phyloP scores from a whole-genome alignment of 1,284 basidiomycete genomes.

The Microbotryum saponariae region DNA sequence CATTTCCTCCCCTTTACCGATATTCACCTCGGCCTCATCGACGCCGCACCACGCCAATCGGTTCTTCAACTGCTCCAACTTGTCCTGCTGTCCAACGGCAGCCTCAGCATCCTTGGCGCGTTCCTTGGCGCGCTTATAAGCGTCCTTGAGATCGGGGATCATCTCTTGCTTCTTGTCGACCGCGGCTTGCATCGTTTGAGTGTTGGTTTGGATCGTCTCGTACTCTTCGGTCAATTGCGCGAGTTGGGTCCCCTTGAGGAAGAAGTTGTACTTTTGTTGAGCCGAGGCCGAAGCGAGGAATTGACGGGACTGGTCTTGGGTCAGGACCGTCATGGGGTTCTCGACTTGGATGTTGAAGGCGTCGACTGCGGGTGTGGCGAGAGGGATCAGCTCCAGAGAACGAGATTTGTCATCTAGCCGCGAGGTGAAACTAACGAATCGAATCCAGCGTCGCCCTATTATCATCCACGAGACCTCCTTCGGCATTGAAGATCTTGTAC shows the following conservation, averaged over 20 bases:
- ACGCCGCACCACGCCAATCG: slow-evolving; percentile 89
- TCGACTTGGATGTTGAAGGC: slow-evolving; percentile 91
- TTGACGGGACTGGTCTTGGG: slow-evolving; percentile 55
- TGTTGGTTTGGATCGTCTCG: slow-evolving; percentile 62
- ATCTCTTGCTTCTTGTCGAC: slow-evolving; percentile 49
- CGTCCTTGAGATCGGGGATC: slow-evolving; percentile 62
- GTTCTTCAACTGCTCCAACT: slow-evolving; percentile 61
- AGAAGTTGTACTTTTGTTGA: slow-evolving; percentile 89
- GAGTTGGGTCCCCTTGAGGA: slow-evolving; percentile 87
- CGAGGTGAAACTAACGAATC: slow-evolving; percentile 49
- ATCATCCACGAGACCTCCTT: slow-evolving; percentile 59
- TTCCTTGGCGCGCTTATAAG: slow-evolving; percentile 53
- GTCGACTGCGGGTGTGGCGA: slow-evolving; percentile 44
- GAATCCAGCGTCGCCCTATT: slow-evolving; percentile 77
- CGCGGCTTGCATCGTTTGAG: slow-evolving; percentile 40
- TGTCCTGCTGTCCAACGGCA: slow-evolving; percentile 62
- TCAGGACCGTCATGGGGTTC: slow-evolving; percentile 38
- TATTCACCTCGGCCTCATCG: slow-evolving; percentile 49
- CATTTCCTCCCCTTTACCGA: slow-evolving; percentile 15
- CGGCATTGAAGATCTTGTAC: slow-evolving; percentile 71
- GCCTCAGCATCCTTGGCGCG: slow-evolving; percentile 65
- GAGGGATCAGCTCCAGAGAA: not conserved
- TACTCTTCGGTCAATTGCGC: slow-evolving; percentile 82
- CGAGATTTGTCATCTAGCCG: too few species aligned
- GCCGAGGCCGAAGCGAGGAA: slow-evolving; percentile 80